A percentile compares a stretch with the other conserved stretches of the same genome.
These are phyloP conservation scores for Phialocephala subalpina DNA, from an alignment of 2,329 filamentous ascomycete genomes.

Conservation along the genomic window DNA sequence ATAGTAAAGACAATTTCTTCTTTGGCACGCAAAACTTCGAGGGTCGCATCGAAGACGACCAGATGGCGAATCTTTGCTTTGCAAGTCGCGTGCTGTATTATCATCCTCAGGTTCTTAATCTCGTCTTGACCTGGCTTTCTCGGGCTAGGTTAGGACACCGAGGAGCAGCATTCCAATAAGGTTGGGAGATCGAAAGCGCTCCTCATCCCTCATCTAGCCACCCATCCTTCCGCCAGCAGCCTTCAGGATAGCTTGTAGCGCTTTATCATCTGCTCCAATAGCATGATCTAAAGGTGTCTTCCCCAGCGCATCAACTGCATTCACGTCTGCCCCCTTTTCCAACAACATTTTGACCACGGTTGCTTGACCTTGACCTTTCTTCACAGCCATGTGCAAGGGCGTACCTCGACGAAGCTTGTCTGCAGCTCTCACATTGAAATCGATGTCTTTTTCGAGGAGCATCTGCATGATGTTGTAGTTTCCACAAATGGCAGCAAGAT, in stretches of 20 bases:
- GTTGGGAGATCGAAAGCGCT: no score
- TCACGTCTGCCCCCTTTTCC: background rate
- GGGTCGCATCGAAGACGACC: no score
- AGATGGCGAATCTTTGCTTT: no score
- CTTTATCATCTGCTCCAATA: background rate
- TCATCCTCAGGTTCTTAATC: no score
- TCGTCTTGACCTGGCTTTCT: no score
- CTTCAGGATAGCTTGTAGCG: background rate
- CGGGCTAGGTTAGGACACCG: no score
- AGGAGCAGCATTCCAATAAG: no score
- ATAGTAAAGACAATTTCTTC: no score
- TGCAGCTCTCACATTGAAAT: constrained; percentile 6
- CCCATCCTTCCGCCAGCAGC: background rate
- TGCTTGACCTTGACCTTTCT: constrained; percentile 3
- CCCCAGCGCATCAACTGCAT: background rate
- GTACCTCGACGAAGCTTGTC: constrained; percentile 7
- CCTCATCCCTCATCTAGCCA: background rate
- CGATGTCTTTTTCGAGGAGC: background rate
- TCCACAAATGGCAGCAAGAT: constrained; percentile 2
- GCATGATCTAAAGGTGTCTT: background rate
- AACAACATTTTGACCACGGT: constrained; percentile 1
- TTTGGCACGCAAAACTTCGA: no score
- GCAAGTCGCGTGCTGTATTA: no score
- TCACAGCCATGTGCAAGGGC: background rate
- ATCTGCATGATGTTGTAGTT: constrained; percentile 7